Conservation (phyloP, 257 asterid genomes). For the Solanum clarkiae region DNA sequence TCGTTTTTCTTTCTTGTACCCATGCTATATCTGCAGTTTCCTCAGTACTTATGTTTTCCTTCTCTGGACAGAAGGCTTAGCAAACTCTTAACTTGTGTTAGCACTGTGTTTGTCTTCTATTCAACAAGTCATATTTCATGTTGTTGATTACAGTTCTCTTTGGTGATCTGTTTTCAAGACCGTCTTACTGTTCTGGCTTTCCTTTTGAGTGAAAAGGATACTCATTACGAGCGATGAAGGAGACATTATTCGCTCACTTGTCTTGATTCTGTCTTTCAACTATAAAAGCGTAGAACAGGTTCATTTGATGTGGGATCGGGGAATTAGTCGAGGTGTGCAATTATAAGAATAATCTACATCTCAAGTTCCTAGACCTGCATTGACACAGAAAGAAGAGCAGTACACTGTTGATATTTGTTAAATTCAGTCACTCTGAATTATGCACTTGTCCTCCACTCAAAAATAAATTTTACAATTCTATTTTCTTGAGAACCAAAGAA, state of each 20-base stretch:
- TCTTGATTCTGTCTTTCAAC: neutral
- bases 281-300: neutral
- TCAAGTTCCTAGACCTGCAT: neutral
- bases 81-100: neutral
- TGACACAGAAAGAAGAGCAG: neutral
- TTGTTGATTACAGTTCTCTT: neutral
- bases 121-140: neutral
- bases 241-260: neutral
- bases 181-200: neutral
- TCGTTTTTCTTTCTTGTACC: neutral
- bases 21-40: too few relatives aligned
- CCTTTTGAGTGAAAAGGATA: neutral
- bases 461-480: neutral
- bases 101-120: neutral
- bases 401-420: neutral
- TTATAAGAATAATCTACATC: neutral
- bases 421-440: neutral
- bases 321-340: neutral
- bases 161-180: neutral
- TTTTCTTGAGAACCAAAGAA: neutral
- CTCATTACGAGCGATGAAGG: neutral
- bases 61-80: too few relatives aligned
- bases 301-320: neutral
- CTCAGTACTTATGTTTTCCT: too few relatives aligned
- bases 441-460: neutral